Conservation (phyloP, 495 filamentous ascomycete species). For the Podospora didyma region DNA sequence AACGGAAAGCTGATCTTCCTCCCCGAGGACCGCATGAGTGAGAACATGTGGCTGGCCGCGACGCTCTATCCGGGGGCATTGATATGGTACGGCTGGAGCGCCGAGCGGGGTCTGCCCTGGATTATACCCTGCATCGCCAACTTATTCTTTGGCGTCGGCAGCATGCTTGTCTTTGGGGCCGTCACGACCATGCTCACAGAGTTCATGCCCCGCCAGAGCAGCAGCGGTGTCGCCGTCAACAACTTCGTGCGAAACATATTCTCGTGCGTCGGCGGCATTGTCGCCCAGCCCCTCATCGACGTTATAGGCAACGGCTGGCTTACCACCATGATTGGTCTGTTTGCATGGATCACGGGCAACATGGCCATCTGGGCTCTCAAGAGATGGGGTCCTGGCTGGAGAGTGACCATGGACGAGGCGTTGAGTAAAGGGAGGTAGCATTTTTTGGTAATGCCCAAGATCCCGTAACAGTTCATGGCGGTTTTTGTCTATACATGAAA, state of each 20-base stretch:
- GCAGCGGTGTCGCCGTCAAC: conserved; percentile 76
- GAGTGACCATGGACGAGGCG: conserved; percentile 58
- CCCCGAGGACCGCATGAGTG: conserved; percentile 85
- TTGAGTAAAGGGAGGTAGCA: conserved; percentile 10
- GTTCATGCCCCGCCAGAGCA: conserved; percentile 76
- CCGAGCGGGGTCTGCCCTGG: conserved; percentile 39
- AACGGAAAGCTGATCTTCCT: conserved; percentile 64
- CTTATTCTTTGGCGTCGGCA: conserved; percentile 83
- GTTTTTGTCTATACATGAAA: too few relatives aligned
- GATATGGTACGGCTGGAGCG: conserved; percentile 58
- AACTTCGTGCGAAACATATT: conserved; percentile 88
- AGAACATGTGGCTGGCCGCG: conserved; percentile 84
- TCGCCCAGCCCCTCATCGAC: conserved; percentile 72
- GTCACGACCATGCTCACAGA: conserved; percentile 83
- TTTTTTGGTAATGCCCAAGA: too few relatives aligned
- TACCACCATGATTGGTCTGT: conserved; percentile 71
- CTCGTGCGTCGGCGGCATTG: conserved; percentile 67
- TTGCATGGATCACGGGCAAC: conserved; percentile 51
- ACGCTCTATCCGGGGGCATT: conserved; percentile 68
- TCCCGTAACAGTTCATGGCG: too few relatives aligned
- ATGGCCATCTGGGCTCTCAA: conserved; percentile 63
- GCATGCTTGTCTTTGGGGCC: conserved; percentile 82
- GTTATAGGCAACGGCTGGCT: conserved; percentile 88
- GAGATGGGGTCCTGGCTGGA: conserved; percentile 62
- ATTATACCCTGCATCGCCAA: conserved; percentile 62